A percentile compares a stretch with the other conserved stretches of the same genome.
These are phyloP conservation scores for Nidularia sp. DNA, from an alignment of 768 basidiomycete species.

Conservation along the genomic window DNA sequence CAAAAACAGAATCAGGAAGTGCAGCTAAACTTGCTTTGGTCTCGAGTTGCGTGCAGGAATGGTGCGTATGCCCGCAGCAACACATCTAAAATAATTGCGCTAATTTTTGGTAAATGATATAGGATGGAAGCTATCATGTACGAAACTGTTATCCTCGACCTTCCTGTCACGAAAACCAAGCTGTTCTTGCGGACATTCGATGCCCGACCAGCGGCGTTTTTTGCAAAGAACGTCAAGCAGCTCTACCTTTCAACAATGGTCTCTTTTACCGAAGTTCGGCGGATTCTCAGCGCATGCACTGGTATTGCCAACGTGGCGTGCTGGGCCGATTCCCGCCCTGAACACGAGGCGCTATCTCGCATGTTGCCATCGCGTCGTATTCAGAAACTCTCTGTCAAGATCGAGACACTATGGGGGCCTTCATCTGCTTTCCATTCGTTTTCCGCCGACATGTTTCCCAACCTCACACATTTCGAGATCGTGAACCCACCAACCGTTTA, in stretches of 20 bases:
- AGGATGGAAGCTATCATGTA: conserved; percentile 30
- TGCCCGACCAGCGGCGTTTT: conserved; percentile 20
- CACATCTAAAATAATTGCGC: too few relatives aligned
- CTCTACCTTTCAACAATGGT: conserved; percentile 20
- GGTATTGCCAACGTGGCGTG: conserved; percentile 16
- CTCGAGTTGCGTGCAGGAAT: conserved; percentile 16
- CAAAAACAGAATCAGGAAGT: conserved; percentile 14
- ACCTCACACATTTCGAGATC: conserved; percentile 23
- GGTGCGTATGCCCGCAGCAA: conserved; percentile 9
- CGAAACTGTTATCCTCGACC: conserved; percentile 21
- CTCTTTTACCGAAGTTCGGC: conserved; percentile 10
- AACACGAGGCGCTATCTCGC: conserved; percentile 1
- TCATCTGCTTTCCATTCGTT: background rate
- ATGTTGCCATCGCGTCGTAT: conserved; percentile 5
- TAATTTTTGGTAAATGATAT: background rate
- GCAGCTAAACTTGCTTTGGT: conserved; percentile 21
- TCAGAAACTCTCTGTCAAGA: conserved; percentile 16
- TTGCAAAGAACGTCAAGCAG: conserved; percentile 18
- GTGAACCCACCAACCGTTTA: conserved; percentile 14
- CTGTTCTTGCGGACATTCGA: conserved; percentile 23
- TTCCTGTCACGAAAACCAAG: conserved; percentile 8
- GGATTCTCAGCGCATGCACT: conserved; percentile 19
- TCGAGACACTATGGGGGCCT: conserved; percentile 12
- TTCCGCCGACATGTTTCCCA: conserved; percentile 11
- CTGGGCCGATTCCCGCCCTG: conserved; percentile 16